Evolutionary conservation across 2,329 filamentous ascomycete genomes (phyloP).

Genomic region (Aspergillus jensenii): DNA sequence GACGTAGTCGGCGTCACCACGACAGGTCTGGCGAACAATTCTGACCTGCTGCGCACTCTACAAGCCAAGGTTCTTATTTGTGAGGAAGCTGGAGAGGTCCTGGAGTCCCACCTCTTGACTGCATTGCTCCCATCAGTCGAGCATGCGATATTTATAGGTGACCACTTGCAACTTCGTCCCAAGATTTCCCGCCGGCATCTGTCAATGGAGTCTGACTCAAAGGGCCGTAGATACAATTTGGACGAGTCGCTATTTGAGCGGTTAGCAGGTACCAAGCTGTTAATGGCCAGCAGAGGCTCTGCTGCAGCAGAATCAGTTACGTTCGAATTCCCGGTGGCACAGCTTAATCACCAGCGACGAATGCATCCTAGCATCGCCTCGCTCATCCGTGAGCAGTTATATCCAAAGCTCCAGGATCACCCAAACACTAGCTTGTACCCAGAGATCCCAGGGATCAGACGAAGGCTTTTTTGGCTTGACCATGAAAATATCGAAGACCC

Average conservation of each 20-base stretch:
- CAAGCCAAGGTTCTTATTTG: conserved; percentile 8
- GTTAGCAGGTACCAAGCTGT: conserved; percentile 31
- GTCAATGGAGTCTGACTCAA: conserved; percentile 1
- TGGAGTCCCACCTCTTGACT: conserved; percentile 9
- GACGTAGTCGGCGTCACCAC: conserved; percentile 13
- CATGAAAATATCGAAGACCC: conserved; percentile 15
- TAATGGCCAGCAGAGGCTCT: too few species aligned
- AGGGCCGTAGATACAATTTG: conserved; percentile 43
- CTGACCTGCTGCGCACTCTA: not conserved
- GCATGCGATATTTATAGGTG: conserved; percentile 12
- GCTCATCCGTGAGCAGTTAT: conserved; percentile 6
- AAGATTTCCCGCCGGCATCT: conserved; percentile 37
- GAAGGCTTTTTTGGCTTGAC: conserved; percentile 24
- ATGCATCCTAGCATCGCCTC: conserved; percentile 8
- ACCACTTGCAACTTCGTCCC: conserved; percentile 38
- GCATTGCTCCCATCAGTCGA: conserved; percentile 9
- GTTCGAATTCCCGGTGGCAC: conserved; percentile 3
- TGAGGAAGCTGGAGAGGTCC: conserved; percentile 13
- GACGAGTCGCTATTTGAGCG: conserved; percentile 56
- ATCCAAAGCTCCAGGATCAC: conserved; percentile 8
- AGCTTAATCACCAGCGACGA: conserved; percentile 7
- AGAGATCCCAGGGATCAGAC: conserved; percentile 1
- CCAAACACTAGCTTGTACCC: not conserved
- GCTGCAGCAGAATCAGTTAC: too few species aligned
- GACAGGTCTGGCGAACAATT: conserved; percentile 7